Evolutionary conservation across 768 basidiomycete species (phyloP), one percentile per base, ranked within the genome.

Genomic region (Xerocomellus amylosporus): DNA sequence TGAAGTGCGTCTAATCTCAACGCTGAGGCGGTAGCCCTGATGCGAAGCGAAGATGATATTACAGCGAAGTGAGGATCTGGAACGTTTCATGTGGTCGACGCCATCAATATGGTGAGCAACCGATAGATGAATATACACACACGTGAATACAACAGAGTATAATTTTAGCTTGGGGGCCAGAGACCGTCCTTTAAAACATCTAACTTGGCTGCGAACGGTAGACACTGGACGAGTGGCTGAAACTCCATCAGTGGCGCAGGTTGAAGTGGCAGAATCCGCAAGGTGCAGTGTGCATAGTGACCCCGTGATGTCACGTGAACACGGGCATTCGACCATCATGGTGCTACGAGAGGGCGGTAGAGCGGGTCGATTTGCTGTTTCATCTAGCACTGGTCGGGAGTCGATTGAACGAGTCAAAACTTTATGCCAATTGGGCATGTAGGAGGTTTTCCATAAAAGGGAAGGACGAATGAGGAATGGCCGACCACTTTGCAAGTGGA

Each of bases 401-500:
- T 2, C 9, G 30, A 10, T 31, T 9, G 30, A 28, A 8, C 12
- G 26, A 33, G 13, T 13, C 33, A 41, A 7, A 24, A 24, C 6
- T 6, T 30, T 8, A 30, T 30, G n/a, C n/a, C 10, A 9, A 30
- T 30, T 28, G 26, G 26, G 8, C 26, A 30, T 31, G 30, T 20
- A 13, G 22, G 15, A 6, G 33, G 22, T 26, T 20, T 39, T 42
- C 39, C 51, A 54, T 54, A 54, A 54, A 42, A 30, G 34, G 53
- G 22, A 36, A 30, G 17, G 1, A 2, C 31, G 36, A 40, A 6
- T 20, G 28, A 9, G 30, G 2, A 8, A n/a, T 10, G n/a, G n/a
- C 9, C 19, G 14, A 30, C 41, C 10, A 3, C 48, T 7, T 53
- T 46, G n/a, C n/a, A n/a, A n/a, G 51, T 61, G 60, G 58, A 66